A percentile compares a stretch with the other conserved stretches of the same genome.
Conservation (phyloP, 495 filamentous ascomycete species). For the Annulohypoxylon nitens region DNA sequence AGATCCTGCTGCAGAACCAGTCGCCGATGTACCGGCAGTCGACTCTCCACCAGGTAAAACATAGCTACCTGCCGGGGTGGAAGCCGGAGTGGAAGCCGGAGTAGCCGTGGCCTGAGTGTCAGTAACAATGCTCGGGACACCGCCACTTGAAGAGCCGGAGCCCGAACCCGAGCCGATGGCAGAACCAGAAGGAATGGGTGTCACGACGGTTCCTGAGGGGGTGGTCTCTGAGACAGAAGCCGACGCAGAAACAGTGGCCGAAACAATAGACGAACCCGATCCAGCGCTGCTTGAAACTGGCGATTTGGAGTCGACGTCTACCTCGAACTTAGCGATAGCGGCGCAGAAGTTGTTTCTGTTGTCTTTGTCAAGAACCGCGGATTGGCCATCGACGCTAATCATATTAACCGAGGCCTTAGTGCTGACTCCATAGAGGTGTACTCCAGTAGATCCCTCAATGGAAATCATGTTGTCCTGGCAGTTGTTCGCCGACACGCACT, state of each 20-base stretch:
- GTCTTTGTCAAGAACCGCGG: conserved; percentile 69
- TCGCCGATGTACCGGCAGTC: conserved; percentile 16
- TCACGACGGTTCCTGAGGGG: conserved; percentile 4
- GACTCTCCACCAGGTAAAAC: conserved; percentile 42
- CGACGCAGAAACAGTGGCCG: conserved; percentile 15
- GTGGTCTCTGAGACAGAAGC: conserved; percentile 6
- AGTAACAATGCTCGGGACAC: conserved; percentile 11
- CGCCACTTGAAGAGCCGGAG: conserved; percentile 17
- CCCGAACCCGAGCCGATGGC: conserved; percentile 21
- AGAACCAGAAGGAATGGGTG: conserved; percentile 28
- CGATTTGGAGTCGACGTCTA: conserved; percentile 25
- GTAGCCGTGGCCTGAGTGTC: conserved; percentile 33
- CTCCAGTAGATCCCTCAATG: conserved; percentile 72
- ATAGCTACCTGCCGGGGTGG: conserved; percentile 44
- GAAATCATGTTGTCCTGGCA: conserved; percentile 92
- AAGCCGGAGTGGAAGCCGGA: conserved; percentile 22
- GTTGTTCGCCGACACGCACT: conserved; percentile 76
- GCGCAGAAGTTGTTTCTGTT: conserved; percentile 82
- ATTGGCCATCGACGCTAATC: conserved; percentile 73
- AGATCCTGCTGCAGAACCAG: conserved; percentile 9
- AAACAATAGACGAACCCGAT: conserved; percentile 15
- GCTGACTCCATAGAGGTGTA: conserved; percentile 83
- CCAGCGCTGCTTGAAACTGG: conserved; percentile 29
- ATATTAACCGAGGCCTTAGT: conserved; percentile 92
- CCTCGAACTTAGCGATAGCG: conserved; percentile 68